Evolutionary conservation across 371 early-diverging fungal genomes (phyloP).

Genomic region (Batkoa obscura): DNA sequence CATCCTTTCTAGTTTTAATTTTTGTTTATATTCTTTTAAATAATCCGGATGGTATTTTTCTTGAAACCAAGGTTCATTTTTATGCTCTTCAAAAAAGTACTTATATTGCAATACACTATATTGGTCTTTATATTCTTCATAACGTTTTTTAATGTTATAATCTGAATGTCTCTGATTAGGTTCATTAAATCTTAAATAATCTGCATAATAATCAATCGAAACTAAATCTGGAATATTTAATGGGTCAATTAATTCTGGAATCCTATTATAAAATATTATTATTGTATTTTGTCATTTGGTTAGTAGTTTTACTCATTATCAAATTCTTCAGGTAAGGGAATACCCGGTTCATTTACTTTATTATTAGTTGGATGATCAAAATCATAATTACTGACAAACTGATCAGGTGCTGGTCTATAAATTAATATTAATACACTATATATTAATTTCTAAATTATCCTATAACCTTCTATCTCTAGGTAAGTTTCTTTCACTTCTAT

Average conservation of each 20-base stretch:
- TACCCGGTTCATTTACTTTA: background rate
- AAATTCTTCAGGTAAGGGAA: too few relatives aligned
- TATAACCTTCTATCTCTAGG: too few relatives aligned
- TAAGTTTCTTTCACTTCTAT: too few relatives aligned
- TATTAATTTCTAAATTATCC: too few relatives aligned
- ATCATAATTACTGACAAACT: slow-evolving; percentile 1
- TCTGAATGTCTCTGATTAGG: background rate
- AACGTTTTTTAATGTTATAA: background rate
- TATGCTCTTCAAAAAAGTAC: background rate
- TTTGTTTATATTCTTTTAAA: background rate
- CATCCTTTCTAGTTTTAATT: background rate
- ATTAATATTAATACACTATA: too few relatives aligned
- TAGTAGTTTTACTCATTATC: too few relatives aligned
- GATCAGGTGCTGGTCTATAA: background rate
- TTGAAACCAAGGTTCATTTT: background rate
- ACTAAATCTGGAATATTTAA: background rate
- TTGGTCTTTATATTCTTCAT: background rate
- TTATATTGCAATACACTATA: background rate
- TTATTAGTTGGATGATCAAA: background rate
- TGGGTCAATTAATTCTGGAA: background rate
- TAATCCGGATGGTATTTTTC: background rate
- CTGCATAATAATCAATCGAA: slow-evolving; percentile 1
- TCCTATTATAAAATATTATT: too few relatives aligned
- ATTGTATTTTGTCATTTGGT: too few relatives aligned
- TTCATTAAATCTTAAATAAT: background rate